Base-by-base conservation (phyloP, 208 protist species). In the Trypanosoma theileri region DNA sequence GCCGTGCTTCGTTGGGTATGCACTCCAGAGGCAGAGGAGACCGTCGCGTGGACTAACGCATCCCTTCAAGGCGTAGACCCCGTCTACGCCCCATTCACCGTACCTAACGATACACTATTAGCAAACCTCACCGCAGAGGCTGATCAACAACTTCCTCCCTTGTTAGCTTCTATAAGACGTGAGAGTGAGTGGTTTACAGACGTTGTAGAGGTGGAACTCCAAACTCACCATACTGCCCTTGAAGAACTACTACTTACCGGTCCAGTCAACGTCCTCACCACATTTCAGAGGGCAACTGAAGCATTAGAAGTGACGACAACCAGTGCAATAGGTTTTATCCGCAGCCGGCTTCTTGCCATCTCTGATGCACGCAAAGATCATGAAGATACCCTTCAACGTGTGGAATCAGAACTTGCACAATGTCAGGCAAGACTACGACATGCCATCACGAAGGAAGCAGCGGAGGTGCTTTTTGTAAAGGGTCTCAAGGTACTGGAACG, bases 131-230 rank as follows among this genome's bases (percentile, higher is more conserved):
- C 77, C 26, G 55, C 60, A 10, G 62, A 64, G 12, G 71, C 65
- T 21, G 50, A 54, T 24, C 24, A 41, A 28, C 63, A 35, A 9
- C 10, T 67, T 12, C 31, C 35, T 41, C 84, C 64, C 51, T 44
- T 75, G 44, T 63, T 71, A 16, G 17, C 17, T 40, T 50, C 59
- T 19, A 87, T 95, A 50, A 59, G 59, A 28, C 19, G 60, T 8
- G 87, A 93, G 65, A 78, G 84, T 19, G 57, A 80, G 51, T 93
- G 87, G 85, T 95, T 95, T 71, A 69, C 52, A 12, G 26, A 31
- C n/a, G 58, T 71, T 21, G 72, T 93, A 41, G 63, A 74, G 17
- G 53, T 31, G 3, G 73, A 80, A 13, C 68, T 95, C 13, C 48
- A 61, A 24, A 28, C 61, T 12, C 83, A 82, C 57, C 79, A 89